Percentiles rank a stretch among this genome's conserved stretches.
phyloP scores from a whole-genome alignment of 495 filamentous ascomycete genomes.

The Xylaria grammica region DNA sequence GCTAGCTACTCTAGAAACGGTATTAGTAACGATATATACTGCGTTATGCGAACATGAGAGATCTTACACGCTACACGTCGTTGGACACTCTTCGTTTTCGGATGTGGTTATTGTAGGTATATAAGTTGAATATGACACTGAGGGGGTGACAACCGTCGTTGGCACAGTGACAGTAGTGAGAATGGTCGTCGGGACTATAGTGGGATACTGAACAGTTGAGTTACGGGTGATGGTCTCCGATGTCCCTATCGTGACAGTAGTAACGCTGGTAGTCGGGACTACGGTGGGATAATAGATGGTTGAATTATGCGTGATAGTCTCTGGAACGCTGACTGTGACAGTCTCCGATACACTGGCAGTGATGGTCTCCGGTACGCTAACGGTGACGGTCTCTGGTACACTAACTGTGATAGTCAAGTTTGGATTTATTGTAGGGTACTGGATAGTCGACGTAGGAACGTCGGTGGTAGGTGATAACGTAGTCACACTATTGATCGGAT shows the following conservation, averaged over 20 bases:
- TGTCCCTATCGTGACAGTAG: background rate
- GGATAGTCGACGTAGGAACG: background rate
- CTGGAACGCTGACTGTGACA: conserved; percentile 8
- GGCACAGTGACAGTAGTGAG: background rate
- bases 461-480: background rate
- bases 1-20: conserved; percentile 32
- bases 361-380: conserved; percentile 5
- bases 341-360: conserved; percentile 24
- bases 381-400: conserved; percentile 21
- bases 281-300: background rate
- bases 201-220: conserved; percentile 4
- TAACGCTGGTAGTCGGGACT: conserved; percentile 9
- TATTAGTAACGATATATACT: background rate
- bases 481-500: background rate
- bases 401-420: background rate
- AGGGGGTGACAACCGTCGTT: conserved; percentile 15
- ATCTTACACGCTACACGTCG: conserved; percentile 40
- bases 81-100: conserved; percentile 24
- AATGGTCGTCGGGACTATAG: conserved; percentile 23
- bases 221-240: background rate
- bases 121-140: conserved; percentile 1
- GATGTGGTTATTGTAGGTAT: background rate
- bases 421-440: background rate
- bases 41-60: background rate
- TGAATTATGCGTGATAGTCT: background rate